Evolutionary conservation across 371 early-diverging fungal species (phyloP).

Genomic region (Mucor piriformis): DNA sequence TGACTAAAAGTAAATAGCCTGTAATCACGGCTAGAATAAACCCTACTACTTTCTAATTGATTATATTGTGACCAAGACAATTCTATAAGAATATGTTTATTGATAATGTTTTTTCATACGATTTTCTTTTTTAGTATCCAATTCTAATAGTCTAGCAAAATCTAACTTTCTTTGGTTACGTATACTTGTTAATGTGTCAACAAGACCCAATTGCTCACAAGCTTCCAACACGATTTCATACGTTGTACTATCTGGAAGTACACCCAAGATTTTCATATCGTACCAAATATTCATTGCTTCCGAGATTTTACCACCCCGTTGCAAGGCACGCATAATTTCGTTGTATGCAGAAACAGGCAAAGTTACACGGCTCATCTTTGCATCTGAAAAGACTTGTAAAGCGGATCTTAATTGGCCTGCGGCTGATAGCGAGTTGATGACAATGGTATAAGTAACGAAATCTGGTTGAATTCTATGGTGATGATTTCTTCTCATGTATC

Average conservation of each 20-base stretch:
- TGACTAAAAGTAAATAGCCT: no score
- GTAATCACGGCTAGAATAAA: no score
- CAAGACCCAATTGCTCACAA: constrained; percentile 39
- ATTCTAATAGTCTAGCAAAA: constrained; percentile 22
- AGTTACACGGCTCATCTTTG: constrained; percentile 20
- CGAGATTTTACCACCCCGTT: constrained; percentile 25
- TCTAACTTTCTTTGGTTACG: constrained; percentile 40
- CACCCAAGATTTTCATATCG: constrained; percentile 34
- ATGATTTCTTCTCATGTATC: constrained; percentile 30
- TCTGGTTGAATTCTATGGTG: constrained; percentile 30
- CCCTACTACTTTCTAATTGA: no score
- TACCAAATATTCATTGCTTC: constrained; percentile 55
- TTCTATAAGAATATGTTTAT: neutral
- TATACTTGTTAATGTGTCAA: constrained; percentile 32
- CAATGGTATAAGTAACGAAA: constrained; percentile 42
- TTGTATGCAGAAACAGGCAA: constrained; percentile 36
- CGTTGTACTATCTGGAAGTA: constrained; percentile 32
- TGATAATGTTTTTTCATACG: constrained; percentile 1
- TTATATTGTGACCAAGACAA: no score
- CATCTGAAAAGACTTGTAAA: constrained; percentile 40
- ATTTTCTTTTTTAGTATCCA: constrained; percentile 8
- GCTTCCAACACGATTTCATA: constrained; percentile 47
- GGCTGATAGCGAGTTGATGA: constrained; percentile 34
- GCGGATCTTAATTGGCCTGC: constrained; percentile 35
- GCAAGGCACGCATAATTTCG: constrained; percentile 29